Base-by-base conservation (phyloP, 306 rosid species). In the Trifolium pratense region DNA sequence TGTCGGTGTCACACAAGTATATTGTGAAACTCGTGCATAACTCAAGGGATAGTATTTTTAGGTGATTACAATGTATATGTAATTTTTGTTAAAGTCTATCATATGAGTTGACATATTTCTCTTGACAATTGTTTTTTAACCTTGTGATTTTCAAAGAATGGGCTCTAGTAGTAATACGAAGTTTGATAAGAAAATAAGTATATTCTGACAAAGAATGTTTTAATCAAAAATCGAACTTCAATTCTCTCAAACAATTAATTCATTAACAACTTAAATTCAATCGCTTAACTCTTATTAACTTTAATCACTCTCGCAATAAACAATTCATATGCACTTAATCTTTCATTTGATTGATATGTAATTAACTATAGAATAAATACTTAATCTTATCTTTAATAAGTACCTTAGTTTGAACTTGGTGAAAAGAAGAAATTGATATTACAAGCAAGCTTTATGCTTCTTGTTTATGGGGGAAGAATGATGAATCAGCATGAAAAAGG, bases 391-490 rank as follows among this genome's bases (percentile, higher is more conserved):
- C 15, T 40, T 23, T 23, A 40, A 58, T 26, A 2, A 70, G 48
- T 16, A 69, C 59, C 49, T 52, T 67, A 68, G 21, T 67, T 51
- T 69, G 15, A 49, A 48, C 66, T 62, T 5, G 52, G 39, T 53
- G 7, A 65, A 66, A 56, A 18, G 26, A 73, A 49, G 5, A 25
- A 45, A 16, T 58, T 51, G 40, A n/a, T 74, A 13, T 21, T 40
- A 25, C 42, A 69, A 40, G 66, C 84, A 58, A 69, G 61, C 75
- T 39, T 68, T 68, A 56, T 37, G 2, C 18, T 36, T 20, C 29
- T 66, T 20, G 23, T 29, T 72, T 56, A 40, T 20, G 37, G 63
- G 59, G 37, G 52, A 29, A 36, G 75, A 79, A 66, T 59, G 79
- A 48, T 42, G 32, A 68, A 23, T 75, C 68, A 49, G 32, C 71